Percentiles rank a stretch among this genome's conserved stretches.
Evolutionary conservation across 345 rosid genomes (phyloP).

Genomic region (Dipteronia dyeriana): DNA sequence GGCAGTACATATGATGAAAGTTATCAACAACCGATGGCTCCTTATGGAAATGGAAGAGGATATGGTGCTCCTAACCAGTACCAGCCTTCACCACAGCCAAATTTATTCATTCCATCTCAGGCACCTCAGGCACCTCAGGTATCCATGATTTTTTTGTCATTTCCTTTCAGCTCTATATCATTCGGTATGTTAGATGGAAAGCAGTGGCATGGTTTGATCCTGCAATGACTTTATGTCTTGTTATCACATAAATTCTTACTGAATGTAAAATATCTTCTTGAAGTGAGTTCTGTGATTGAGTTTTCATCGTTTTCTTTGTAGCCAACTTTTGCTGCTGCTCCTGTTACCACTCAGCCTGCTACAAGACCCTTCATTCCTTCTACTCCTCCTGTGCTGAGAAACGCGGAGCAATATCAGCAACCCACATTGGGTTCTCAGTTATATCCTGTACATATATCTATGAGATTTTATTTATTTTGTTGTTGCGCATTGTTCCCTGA

Average conservation of each 20-base stretch:
- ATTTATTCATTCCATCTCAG: slow-evolving; percentile 73
- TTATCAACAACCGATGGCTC: slow-evolving; percentile 53
- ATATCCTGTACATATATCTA: slow-evolving; percentile 61
- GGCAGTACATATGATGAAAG: slow-evolving; percentile 56
- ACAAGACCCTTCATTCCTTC: slow-evolving; percentile 84
- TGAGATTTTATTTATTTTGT: not conserved
- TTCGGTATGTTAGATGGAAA: not conserved
- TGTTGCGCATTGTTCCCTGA: slow-evolving; percentile 1
- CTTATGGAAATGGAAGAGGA: slow-evolving; percentile 48
- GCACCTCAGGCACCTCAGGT: slow-evolving; percentile 68
- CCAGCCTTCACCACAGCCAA: slow-evolving; percentile 48
- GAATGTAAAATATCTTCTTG: not conserved
- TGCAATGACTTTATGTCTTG: not conserved
- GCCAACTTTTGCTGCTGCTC: slow-evolving; percentile 56
- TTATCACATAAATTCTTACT: not conserved
- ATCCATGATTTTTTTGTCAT: slow-evolving; percentile 12
- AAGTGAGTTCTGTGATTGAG: slow-evolving; percentile 5
- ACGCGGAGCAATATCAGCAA: slow-evolving; percentile 86
- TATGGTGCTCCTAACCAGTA: slow-evolving; percentile 47
- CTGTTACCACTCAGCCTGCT: slow-evolving; percentile 46
- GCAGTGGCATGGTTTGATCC: not conserved
- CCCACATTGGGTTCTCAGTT: slow-evolving; percentile 73
- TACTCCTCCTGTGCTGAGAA: slow-evolving; percentile 69
- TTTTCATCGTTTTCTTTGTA: slow-evolving; percentile 35
- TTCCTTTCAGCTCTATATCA: not conserved